Base-by-base conservation (phyloP, 2,329 filamentous ascomycete genomes). In the Neofusicoccum sp. region DNA sequence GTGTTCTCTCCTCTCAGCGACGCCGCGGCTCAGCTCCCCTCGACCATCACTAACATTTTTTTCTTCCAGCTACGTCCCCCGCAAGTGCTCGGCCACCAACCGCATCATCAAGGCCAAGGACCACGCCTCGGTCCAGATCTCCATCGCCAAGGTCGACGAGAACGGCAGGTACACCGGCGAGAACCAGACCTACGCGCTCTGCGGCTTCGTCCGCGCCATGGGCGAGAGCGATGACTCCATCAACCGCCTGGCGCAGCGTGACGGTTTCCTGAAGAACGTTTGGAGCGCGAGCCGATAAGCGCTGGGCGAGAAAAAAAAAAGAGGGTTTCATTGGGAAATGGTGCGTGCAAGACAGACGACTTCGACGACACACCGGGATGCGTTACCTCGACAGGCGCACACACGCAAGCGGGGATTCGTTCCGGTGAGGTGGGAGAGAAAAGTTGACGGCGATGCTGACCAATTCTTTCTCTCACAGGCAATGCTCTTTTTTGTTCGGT, bases 61-160 rank as follows among this genome's bases (percentile, higher is more conserved):
- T n/a, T 63, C 39, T 36, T 70, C 68, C 79, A 96, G 92, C 81
- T 96, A 96, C 89, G 91, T 97, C 87, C 93, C 93, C 81, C 92
- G 94, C 87, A 98, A 97, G 87, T 98, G 94, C 91, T 92, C 88
- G 82, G 93, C 93, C 76, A 97, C 94, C 82, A 96, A 96, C 92
- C 92, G 95, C 85, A 97, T 98, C 87, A 98, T 99, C 89, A 97
- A 97, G 87, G 93, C 95, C 86, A 97, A 98, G 87, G 95, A 99
- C 85, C 95, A 99, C 88, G 94, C 92, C 76, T 96, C 92, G 68
- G 95, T 98, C 75, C 95, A 99, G 84, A 92, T 99, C 83, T 92
- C 90, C 75, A 86, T 99, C 79, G 94, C 90, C 82, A 98, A 97
- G 87, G 95, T 99, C 76, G 94, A 98, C 83, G 95, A 99, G 89